Evolutionary conservation across 2,329 filamentous ascomycete species (phyloP), one percentile per base, ranked within the genome.

Genomic region (Fusarium palustre): DNA sequence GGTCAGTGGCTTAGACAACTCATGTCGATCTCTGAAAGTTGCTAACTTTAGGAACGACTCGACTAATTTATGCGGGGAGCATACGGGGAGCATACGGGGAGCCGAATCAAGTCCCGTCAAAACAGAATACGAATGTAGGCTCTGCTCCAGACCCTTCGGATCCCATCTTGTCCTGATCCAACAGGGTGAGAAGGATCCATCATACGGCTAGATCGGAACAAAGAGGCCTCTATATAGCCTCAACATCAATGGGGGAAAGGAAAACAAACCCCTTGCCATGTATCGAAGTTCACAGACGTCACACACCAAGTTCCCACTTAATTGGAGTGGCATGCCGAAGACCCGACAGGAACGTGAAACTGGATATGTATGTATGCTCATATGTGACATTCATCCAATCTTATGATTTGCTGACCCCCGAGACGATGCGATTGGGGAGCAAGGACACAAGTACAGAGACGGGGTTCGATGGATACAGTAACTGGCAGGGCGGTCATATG

Each of bases 311-410:
- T 64, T 66, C n/a, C 60, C 60, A 60, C 63, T 60, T 39, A 47
- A 47, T 52, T 41, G 45, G 41, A 64, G 22, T 11, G n/a, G 15
- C 50, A 67, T 63, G 57, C 66, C 66, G 56, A 57, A 41, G 54
- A 65, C 34, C 60, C 61, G 60, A 55, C 53, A 50, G 18, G 48
- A 39, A 39, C 48, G 22, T 50, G 33, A 39, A 39, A 50, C 48
- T 50, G 34, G 22, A 11, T 34, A 34, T 34, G 25, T 39, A 41
- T 28, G 15, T 43, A 43, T 28, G 34, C 53, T 28, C 39, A 42
- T 52, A 30, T 41, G 50, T 47, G 41, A 20, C 47, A 49, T 54
- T 41, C 46, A 31, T 61, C 39, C 36, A 34, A 55, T 42, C 30
- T 52, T 52, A 25, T 47, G 22, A 66, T 62, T 68, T 64, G 53